A percentile compares a stretch with the other conserved stretches of the same genome.
phyloP scores from a whole-genome alignment of 495 filamentous ascomycete genomes.

The Evernia prunastri region DNA sequence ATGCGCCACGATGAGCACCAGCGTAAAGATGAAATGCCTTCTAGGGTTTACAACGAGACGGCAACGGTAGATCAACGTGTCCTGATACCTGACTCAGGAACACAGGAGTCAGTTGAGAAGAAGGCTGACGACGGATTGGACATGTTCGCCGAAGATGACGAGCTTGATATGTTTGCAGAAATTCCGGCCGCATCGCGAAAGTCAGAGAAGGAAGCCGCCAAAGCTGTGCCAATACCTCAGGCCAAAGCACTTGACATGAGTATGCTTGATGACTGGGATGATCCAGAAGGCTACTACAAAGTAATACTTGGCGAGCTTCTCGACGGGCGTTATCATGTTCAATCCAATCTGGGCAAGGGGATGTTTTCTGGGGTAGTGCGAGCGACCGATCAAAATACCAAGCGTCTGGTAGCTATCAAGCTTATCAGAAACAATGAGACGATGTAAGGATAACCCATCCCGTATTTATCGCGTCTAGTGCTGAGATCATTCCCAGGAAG shows the following conservation, averaged over 20 bases:
- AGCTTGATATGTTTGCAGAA: conserved; percentile 81
- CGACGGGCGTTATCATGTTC: conserved; percentile 79
- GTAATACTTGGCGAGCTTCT: conserved; percentile 83
- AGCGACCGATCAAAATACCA: conserved; percentile 70
- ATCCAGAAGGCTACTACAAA: conserved; percentile 92
- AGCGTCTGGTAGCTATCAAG: conserved; percentile 77
- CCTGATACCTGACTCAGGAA: conserved; percentile 41
- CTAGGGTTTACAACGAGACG: conserved; percentile 56
- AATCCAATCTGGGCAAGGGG: conserved; percentile 81
- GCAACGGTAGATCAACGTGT: conserved; percentile 50
- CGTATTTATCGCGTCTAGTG: background rate
- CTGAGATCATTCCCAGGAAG: conserved; percentile 39
- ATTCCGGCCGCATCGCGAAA: conserved; percentile 42
- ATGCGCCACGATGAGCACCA: conserved; percentile 61
- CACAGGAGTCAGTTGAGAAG: conserved; percentile 33
- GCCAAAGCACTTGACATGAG: conserved; percentile 65
- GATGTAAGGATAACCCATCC: conserved; percentile 45
- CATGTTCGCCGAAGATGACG: conserved; percentile 92
- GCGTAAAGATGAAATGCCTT: conserved; percentile 49
- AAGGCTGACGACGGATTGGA: conserved; percentile 64
- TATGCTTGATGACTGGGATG: conserved; percentile 90
- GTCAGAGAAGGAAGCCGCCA: conserved; percentile 36
- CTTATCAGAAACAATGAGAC: conserved; percentile 92
- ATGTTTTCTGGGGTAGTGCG: conserved; percentile 96
- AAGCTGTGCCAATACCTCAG: conserved; percentile 45